These are phyloP conservation scores for Colletotrichum brevisporum DNA, from an alignment of 2,329 filamentous ascomycete genomes.

Conservation along the genomic window DNA sequence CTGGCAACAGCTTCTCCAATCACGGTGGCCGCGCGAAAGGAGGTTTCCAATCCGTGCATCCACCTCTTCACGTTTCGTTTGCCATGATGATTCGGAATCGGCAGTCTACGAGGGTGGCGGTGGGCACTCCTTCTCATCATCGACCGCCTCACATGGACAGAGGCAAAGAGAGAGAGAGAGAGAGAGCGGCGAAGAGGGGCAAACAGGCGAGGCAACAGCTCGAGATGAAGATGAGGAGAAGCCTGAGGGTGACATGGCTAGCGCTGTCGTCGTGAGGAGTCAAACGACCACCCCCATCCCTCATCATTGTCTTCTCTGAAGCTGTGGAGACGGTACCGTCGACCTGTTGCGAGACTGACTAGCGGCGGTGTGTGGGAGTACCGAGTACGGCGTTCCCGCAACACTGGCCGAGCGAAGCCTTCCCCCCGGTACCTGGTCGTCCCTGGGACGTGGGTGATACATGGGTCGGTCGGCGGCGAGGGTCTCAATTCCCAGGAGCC, in stretches of 20 bases:
- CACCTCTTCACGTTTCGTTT: constrained; percentile 21
- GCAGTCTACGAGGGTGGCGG: background rate
- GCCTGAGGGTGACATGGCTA: constrained; percentile 34
- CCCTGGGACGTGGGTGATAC: constrained; percentile 40
- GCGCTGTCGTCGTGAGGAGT: constrained; percentile 20
- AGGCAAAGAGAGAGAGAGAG: background rate
- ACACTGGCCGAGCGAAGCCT: constrained; percentile 25
- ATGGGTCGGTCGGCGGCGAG: constrained; percentile 35
- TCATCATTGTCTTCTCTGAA: constrained; percentile 1
- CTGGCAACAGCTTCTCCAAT: constrained; percentile 32
- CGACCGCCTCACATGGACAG: background rate
- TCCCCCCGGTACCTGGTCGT: constrained; percentile 39
- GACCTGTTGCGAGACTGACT: constrained; percentile 7
- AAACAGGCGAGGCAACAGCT: background rate
- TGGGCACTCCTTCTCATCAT: background rate
- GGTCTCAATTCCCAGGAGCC: constrained; percentile 33
- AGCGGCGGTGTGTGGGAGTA: constrained; percentile 17
- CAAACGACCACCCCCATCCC: constrained; percentile 15
- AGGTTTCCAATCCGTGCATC: constrained; percentile 16
- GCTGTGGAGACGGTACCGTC: constrained; percentile 16
- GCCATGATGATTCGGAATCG: constrained; percentile 33
- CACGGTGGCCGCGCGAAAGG: constrained; percentile 25
- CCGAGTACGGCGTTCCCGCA: constrained; percentile 23
- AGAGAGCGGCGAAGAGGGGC: background rate
- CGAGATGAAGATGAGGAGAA: constrained; percentile 19